Percentiles rank a stretch among this genome's conserved stretches.
Evolutionary conservation across 2,329 filamentous ascomycete genomes (phyloP).

Genomic region (Teratosphaeria pseudoeucalypti): DNA sequence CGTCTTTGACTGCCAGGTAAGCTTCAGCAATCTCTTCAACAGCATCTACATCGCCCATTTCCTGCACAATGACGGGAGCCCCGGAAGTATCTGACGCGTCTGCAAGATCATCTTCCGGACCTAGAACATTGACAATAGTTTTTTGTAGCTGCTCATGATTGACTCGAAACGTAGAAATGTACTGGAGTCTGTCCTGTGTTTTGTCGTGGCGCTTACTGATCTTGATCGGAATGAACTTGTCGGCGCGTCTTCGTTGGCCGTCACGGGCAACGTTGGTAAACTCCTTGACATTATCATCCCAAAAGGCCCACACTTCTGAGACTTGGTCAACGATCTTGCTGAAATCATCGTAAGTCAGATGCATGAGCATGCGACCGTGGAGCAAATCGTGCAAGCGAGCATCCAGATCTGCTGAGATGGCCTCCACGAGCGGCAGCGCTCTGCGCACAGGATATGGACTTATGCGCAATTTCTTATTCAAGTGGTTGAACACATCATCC

Average conservation of each 20-base stretch:
- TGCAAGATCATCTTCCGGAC: conserved; percentile 47
- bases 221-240: conserved; percentile 98
- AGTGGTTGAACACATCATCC: conserved; percentile 77
- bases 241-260: conserved; percentile 81
- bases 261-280: conserved; percentile 97
- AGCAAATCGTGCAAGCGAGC: conserved; percentile 75
- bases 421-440: conserved; percentile 87
- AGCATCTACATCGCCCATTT: conserved; percentile 94
- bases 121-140: conserved; percentile 94
- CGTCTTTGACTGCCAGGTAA: conserved; percentile 86
- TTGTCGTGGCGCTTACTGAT: conserved; percentile 78
- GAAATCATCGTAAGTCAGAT: conserved; percentile 87
- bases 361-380: conserved; percentile 77
- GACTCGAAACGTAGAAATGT: conserved; percentile 87
- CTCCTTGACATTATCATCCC: conserved; percentile 94
- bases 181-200: conserved; percentile 82
- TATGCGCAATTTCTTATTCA: conserved; percentile 96
- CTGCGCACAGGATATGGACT: conserved; percentile 90
- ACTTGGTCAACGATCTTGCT: conserved; percentile 72
- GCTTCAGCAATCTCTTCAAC: conserved; percentile 93
- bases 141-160: conserved; percentile 96
- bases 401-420: conserved; percentile 89
- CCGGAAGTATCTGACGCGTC: conserved; percentile 47
- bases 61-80: conserved; percentile 67
- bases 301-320: conserved; percentile 76